These are phyloP conservation scores for Ustilago lituana DNA, from an alignment of 1,284 basidiomycete genomes.

Conservation along the genomic window DNA sequence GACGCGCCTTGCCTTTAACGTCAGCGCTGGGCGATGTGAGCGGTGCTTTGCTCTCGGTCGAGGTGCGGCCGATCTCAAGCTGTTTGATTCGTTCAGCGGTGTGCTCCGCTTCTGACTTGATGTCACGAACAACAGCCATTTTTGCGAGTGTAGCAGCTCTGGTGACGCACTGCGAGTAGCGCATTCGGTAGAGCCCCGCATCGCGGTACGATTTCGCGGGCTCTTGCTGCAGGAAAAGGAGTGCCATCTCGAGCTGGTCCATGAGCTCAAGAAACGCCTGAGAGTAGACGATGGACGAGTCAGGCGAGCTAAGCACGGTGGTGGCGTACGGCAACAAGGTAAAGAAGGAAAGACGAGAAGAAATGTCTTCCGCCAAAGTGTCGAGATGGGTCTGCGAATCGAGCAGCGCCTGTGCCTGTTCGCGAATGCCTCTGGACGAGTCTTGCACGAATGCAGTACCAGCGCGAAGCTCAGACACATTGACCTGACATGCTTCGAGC, in stretches of 20 bases:
- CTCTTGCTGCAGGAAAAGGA: constrained; percentile 52
- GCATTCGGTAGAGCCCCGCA: constrained; percentile 59
- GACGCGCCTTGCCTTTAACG: constrained; percentile 29
- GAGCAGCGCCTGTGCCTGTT: constrained; percentile 54
- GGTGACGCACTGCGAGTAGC: constrained; percentile 58
- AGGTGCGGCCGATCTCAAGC: constrained; percentile 10
- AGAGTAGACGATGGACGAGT: constrained; percentile 46
- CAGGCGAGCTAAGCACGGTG: constrained; percentile 54
- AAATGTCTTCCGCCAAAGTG: constrained; percentile 41
- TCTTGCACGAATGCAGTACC: constrained; percentile 59
- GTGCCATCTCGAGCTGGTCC: constrained; percentile 58
- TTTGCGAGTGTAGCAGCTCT: constrained; percentile 53
- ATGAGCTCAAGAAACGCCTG: constrained; percentile 55
- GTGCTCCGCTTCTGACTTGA: constrained; percentile 20
- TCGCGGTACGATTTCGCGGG: constrained; percentile 50
- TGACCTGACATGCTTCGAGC: constrained; percentile 53
- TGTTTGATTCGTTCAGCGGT: constrained; percentile 27
- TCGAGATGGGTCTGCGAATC: constrained; percentile 53
- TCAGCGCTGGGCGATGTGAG: neutral
- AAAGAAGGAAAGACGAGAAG: constrained; percentile 60
- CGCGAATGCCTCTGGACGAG: constrained; percentile 54
- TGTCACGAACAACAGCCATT: constrained; percentile 40
- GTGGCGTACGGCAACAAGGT: constrained; percentile 57
- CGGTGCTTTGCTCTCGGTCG: neutral
- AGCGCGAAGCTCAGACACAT: constrained; percentile 56